phyloP scores from a whole-genome alignment of 257 asterid species.

The Gynochthodes officinalis region DNA sequence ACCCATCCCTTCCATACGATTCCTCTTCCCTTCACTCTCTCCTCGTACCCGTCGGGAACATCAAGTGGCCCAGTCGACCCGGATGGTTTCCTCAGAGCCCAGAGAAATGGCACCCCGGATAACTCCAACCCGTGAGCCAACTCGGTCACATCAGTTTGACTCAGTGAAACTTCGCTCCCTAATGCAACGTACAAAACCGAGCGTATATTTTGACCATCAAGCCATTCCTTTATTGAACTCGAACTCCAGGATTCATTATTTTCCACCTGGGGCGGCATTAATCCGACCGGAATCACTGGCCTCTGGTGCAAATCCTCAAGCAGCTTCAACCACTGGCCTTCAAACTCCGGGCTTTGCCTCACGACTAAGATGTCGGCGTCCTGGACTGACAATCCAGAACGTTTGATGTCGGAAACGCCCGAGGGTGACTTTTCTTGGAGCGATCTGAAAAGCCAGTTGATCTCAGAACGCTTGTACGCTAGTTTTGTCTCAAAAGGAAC shows the following conservation, averaged over 20 bases:
- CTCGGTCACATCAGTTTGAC: neutral
- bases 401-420: slow-evolving; percentile 4
- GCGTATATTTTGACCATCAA: neutral
- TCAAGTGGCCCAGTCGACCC: neutral
- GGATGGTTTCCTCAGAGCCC: slow-evolving; percentile 7
- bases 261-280: slow-evolving; percentile 17
- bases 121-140: slow-evolving; percentile 13
- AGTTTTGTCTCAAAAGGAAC: slow-evolving; percentile 24
- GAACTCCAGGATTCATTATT: neutral
- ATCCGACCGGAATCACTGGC: slow-evolving; percentile 19
- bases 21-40: slow-evolving; percentile 16
- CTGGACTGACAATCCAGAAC: neutral
- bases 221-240: slow-evolving; percentile 7
- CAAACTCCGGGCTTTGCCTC: slow-evolving; percentile 3
- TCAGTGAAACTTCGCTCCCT: slow-evolving; percentile 9
- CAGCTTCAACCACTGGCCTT: slow-evolving; percentile 14
- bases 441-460: neutral
- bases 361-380: slow-evolving; percentile 2
- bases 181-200: slow-evolving; percentile 21
- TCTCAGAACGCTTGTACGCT: slow-evolving; percentile 1
- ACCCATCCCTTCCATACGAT: slow-evolving; percentile 18
- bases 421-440: neutral
- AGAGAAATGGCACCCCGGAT: slow-evolving; percentile 10
- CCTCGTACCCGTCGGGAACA: slow-evolving; percentile 15
- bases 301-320: neutral